Evolutionary conservation across 1,284 basidiomycete species (phyloP).

Genomic region (Marasmius tenuissimus): DNA sequence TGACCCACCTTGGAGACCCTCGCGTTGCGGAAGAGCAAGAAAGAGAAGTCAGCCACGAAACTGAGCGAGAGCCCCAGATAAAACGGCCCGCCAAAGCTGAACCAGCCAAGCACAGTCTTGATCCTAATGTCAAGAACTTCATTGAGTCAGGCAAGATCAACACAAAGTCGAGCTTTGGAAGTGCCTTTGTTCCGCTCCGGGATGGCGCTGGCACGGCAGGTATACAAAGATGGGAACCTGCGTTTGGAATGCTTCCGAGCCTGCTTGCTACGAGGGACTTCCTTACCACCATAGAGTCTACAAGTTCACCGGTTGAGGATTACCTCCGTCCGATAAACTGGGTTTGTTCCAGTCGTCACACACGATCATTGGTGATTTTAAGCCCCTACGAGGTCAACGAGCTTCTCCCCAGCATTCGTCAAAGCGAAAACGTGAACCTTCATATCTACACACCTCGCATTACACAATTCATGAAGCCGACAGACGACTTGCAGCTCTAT

Average conservation of each 20-base stretch:
- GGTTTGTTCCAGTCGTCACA: constrained; percentile 32
- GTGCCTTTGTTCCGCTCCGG: too few relatives aligned
- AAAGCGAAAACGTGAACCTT: constrained; percentile 32
- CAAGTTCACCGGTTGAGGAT: constrained; percentile 18
- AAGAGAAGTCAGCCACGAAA: constrained; percentile 44
- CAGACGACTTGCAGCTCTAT: constrained; percentile 39
- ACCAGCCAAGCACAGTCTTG: constrained; percentile 24
- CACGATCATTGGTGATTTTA: constrained; percentile 30
- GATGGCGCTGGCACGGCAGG: neutral
- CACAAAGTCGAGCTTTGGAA: too few relatives aligned
- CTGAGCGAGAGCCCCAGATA: constrained; percentile 39
- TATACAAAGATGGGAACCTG: neutral
- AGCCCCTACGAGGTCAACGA: constrained; percentile 47
- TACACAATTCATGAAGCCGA: constrained; percentile 33
- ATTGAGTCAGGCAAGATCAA: constrained; percentile 24
- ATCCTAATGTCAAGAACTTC: constrained; percentile 27
- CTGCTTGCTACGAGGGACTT: constrained; percentile 34
- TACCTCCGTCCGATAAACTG: constrained; percentile 46
- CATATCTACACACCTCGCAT: constrained; percentile 45
- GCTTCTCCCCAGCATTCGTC: constrained; percentile 37
- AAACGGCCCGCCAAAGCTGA: constrained; percentile 30
- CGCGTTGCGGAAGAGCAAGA: constrained; percentile 50
- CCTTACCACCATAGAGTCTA: constrained; percentile 20
- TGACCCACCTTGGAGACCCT: constrained; percentile 14
- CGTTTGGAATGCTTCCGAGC: neutral